Evolutionary conservation across 2,329 filamentous ascomycete genomes (phyloP).

Genomic region (Coniochaeta pulveracea): DNA sequence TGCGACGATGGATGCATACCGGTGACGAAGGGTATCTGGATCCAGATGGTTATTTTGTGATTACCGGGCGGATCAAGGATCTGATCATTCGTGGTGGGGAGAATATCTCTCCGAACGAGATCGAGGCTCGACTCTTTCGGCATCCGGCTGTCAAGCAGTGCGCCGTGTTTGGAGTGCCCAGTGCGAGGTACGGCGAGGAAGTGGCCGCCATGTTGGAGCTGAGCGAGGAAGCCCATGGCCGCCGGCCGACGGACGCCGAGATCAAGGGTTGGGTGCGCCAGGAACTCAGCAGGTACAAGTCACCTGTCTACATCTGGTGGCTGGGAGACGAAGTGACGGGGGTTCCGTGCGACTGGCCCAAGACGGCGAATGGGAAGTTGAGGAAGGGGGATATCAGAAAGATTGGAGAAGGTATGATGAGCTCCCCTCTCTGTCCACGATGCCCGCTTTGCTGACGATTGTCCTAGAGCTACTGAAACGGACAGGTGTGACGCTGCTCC

Average conservation of each 20-base stretch:
- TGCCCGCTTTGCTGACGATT: too few relatives aligned
- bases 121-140: background rate
- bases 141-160: conserved; percentile 1
- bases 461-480: too few relatives aligned
- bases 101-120: conserved; percentile 1
- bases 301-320: background rate
- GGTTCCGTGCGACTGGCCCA: too few relatives aligned
- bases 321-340: too few relatives aligned
- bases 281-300: conserved; percentile 1
- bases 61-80: conserved; percentile 1
- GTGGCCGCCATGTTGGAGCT: background rate
- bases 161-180: background rate
- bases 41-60: background rate
- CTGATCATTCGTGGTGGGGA: background rate
- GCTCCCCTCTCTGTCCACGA: too few relatives aligned
- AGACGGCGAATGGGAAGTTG: too few relatives aligned
- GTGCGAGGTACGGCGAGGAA: background rate
- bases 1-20: background rate
- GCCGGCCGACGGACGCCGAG: background rate
- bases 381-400: too few relatives aligned
- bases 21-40: conserved; percentile 1
- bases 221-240: background rate
- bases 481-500: too few relatives aligned
- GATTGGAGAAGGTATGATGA: too few relatives aligned
- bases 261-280: background rate